phyloP scores from a whole-genome alignment of 2,329 filamentous ascomycete genomes.

The Curvularia eragrostidis region DNA sequence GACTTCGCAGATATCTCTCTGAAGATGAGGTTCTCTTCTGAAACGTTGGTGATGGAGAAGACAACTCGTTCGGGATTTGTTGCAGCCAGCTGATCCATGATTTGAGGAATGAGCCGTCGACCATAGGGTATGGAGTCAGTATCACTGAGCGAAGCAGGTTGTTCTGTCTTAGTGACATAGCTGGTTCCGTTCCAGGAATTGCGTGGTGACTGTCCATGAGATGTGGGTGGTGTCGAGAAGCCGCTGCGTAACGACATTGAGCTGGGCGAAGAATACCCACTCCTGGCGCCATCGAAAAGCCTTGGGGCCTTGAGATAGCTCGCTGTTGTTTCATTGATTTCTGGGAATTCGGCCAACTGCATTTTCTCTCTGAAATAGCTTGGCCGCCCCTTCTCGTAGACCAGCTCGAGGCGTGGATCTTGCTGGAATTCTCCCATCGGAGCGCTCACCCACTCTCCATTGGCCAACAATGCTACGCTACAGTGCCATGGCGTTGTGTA shows the following conservation, averaged over 20 bases:
- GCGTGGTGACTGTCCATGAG: not conserved
- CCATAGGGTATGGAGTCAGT: slow-evolving; percentile 13
- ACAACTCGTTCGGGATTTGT: slow-evolving; percentile 28
- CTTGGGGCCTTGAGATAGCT: slow-evolving; percentile 14
- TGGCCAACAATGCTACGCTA: slow-evolving; percentile 16
- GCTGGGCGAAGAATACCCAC: slow-evolving; percentile 18
- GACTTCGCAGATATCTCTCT: slow-evolving; percentile 31
- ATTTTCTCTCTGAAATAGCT: slow-evolving; percentile 31
- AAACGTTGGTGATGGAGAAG: slow-evolving; percentile 21
- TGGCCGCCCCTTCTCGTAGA: slow-evolving; percentile 25
- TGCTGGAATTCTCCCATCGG: slow-evolving; percentile 17
- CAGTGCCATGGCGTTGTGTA: slow-evolving; percentile 33
- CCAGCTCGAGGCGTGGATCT: slow-evolving; percentile 23
- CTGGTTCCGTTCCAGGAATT: not conserved
- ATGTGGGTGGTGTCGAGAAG: slow-evolving; percentile 11
- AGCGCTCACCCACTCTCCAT: slow-evolving; percentile 20
- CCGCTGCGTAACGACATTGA: slow-evolving; percentile 3
- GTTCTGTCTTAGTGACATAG: not conserved
- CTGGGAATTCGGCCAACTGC: slow-evolving; percentile 4
- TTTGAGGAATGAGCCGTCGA: slow-evolving; percentile 30
- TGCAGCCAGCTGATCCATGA: slow-evolving; percentile 29
- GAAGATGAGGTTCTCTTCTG: slow-evolving; percentile 22
- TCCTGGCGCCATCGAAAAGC: slow-evolving; percentile 3
- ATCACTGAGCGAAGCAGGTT: not conserved
- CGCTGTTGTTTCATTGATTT: slow-evolving; percentile 7